Evolutionary conservation across 2,329 filamentous ascomycete species (phyloP), one percentile per base, ranked within the genome.

Genomic region (Gliomastix tumulicola): DNA sequence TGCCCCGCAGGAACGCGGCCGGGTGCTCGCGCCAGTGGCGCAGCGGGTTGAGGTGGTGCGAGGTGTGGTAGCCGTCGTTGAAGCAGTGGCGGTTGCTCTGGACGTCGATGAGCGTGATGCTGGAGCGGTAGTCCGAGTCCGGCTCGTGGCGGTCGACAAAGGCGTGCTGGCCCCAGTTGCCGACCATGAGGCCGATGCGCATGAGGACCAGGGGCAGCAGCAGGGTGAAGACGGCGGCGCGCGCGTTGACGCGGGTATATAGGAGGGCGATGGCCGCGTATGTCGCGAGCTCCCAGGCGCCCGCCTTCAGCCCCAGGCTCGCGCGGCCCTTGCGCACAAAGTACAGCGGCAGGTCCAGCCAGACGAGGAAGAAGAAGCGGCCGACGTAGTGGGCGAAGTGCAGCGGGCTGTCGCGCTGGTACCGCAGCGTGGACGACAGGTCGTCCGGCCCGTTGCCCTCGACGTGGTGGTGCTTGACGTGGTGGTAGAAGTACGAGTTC

Each of bases 401-500:
- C 43, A 61, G 60, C 2, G 78, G 41, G 37, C 74, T 72, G 53
- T 90, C 85, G 6, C 85, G 74, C 53, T 88, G 82, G 55, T 85
- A 89, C 12, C 81, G 72, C 25, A 90, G 72, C 1, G 85, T 90
- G 0, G 82, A 84, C 2, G 80, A 86, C 1, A 88, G 67, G 50
- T 90, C 85, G 32, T 81, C 71, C 0, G 84, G 83, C 0, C 85
- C 85, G 49, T 90, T 90, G 43, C 78, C 82, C 59, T 89, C 85
- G 38, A 39, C 79, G 46, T 90, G 85, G 52, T 90, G 85, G 51
- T 88, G 84, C 65, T 90, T 90, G 52, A 89, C 83, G 50, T 90
- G 85, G 53, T 90, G 85, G 52, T 88, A 89, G 55, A 74, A 90
- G 61, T 90, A 90, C 3, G 80, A 82, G 60, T 90, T 87, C 83